Conservation (phyloP, 2,329 filamentous ascomycete species). For the Scytalidium lignicola region DNA sequence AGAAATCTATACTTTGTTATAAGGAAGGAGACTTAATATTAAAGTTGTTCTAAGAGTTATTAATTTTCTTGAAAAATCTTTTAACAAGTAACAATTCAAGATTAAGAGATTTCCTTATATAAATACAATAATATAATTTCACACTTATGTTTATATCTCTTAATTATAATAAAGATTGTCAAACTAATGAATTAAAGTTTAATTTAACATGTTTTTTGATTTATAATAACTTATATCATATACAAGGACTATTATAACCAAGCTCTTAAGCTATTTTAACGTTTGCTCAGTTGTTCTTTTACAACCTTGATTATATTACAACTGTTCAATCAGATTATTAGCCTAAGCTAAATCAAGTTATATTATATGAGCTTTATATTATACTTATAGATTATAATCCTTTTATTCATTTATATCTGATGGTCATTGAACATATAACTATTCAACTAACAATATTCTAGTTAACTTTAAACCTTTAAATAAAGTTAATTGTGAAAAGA, state of each 20-base stretch:
- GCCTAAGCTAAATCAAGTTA: background rate
- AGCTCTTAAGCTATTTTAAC: background rate
- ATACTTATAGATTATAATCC: conserved; percentile 1
- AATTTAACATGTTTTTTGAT: conserved; percentile 1
- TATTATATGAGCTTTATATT: background rate
- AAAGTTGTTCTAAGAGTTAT: background rate
- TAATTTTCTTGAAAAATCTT: background rate
- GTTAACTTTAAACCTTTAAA: background rate
- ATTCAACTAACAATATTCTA: background rate
- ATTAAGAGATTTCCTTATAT: background rate
- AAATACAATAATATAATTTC: conserved; percentile 3
- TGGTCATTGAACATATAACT: background rate
- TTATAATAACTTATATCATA: background rate
- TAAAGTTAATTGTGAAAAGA: background rate
- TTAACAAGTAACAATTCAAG: background rate
- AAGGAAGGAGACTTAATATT: background rate
- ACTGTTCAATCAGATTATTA: background rate
- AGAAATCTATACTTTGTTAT: background rate
- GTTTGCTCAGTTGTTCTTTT: conserved; percentile 4
- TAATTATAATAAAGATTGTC: background rate
- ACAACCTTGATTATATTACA: background rate
- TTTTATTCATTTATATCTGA: conserved; percentile 1
- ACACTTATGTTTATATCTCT: background rate
- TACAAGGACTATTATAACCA: background rate
- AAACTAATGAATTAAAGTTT: background rate